A percentile compares a stretch with the other conserved stretches of the same genome.
phyloP scores from a whole-genome alignment of 2,329 filamentous ascomycete genomes.

The Mariannaea sp. region DNA sequence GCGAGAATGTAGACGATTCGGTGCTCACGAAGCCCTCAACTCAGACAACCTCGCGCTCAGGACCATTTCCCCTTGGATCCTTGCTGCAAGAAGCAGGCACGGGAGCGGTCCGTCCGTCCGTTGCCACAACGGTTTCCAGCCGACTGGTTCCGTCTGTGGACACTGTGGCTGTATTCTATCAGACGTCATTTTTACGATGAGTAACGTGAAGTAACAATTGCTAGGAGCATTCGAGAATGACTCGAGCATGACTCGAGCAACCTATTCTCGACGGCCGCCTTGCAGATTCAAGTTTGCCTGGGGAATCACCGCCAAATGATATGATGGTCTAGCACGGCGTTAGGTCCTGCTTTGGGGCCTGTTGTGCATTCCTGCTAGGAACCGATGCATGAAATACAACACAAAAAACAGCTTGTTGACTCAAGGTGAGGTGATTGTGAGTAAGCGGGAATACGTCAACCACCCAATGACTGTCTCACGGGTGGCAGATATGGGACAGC shows the following conservation, averaged over 20 bases:
- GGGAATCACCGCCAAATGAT: not conserved
- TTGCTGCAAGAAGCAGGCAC: constrained; percentile 26
- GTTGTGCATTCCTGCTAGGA: not conserved
- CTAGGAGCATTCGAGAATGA: too few species aligned
- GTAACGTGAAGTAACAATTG: too few species aligned
- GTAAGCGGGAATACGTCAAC: constrained; percentile 14
- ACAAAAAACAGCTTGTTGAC: not conserved
- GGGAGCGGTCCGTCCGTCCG: constrained; percentile 37
- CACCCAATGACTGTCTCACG: constrained; percentile 10
- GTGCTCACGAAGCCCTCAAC: constrained; percentile 6
- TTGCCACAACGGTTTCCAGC: constrained; percentile 23
- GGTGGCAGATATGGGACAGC: constrained; percentile 14
- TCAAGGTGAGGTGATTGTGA: constrained; percentile 1
- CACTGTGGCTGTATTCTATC: too few species aligned
- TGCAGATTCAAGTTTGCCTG: not conserved
- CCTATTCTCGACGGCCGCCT: too few species aligned
- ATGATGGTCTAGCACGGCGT: not conserved
- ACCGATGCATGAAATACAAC: not conserved
- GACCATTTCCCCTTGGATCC: constrained; percentile 12
- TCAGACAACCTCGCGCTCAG: too few species aligned
- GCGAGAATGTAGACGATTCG: constrained; percentile 14
- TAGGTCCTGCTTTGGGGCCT: not conserved
- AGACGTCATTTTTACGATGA: too few species aligned
- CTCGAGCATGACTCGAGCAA: too few species aligned
- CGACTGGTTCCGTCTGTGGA: constrained; percentile 15